Conservation (phyloP, 164 flowering plant genomes). For the Kingdonia uniflora region DNA sequence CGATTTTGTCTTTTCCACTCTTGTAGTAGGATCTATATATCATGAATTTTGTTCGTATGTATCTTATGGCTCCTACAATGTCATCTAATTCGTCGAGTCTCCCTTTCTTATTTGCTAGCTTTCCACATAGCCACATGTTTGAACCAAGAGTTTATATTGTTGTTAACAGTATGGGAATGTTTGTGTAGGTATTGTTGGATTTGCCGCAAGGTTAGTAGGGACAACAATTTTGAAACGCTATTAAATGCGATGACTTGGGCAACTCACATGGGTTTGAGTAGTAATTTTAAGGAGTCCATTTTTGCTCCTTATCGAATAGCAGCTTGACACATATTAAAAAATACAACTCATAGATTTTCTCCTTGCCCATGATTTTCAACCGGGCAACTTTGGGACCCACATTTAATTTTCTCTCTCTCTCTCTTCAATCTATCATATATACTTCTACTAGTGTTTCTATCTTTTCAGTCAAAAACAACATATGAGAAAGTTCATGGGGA, state of each 20-base stretch:
- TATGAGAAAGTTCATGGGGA: too few relatives aligned
- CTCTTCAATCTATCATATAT: too few relatives aligned
- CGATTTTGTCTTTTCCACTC: conserved; percentile 2
- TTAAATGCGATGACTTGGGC: conserved; percentile 1
- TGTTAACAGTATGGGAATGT: not conserved
- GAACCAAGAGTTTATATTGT: not conserved
- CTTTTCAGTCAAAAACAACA: too few relatives aligned
- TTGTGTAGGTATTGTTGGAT: conserved; percentile 1
- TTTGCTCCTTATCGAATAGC: too few relatives aligned
- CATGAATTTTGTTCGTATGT: conserved; percentile 1
- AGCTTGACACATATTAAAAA: too few relatives aligned
- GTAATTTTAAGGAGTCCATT: too few relatives aligned
- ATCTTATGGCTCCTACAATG: not conserved
- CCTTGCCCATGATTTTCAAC: too few relatives aligned
- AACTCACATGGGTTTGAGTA: conserved; percentile 2
- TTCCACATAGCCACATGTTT: conserved; percentile 3
- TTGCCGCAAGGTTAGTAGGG: not conserved
- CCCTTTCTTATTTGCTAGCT: not conserved
- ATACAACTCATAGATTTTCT: too few relatives aligned
- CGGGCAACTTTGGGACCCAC: too few relatives aligned
- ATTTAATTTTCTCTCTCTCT: too few relatives aligned
- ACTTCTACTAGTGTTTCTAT: too few relatives aligned
- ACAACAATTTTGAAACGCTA: not conserved
- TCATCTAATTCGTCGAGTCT: not conserved
- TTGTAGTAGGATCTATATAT: not conserved